These are phyloP conservation scores for Coemansia sp. DNA, from an alignment of 192 early-diverging fungal species.

Conservation along the genomic window DNA sequence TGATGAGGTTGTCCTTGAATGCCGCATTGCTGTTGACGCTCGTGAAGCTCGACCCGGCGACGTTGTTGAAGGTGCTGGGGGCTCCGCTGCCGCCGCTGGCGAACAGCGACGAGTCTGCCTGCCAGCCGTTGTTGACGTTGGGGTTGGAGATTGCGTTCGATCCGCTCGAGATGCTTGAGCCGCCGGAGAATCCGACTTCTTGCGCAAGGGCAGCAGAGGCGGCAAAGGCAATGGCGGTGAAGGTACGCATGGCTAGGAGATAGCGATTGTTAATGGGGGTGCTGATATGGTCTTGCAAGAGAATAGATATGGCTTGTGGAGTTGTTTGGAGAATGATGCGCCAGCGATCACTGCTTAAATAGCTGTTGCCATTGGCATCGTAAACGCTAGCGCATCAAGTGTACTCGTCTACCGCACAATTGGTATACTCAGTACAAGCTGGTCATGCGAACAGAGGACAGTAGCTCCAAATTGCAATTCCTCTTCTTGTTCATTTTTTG, in stretches of 20 bases:
- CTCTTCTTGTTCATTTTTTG: not conserved
- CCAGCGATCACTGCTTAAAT: not conserved
- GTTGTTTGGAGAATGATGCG: not conserved
- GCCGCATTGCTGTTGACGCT: slow-evolving; percentile 49
- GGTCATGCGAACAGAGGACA: not conserved
- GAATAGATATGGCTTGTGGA: not conserved
- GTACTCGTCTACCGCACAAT: too few relatives aligned
- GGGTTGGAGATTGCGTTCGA: slow-evolving; percentile 52
- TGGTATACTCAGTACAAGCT: not conserved
- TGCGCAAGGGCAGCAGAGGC: slow-evolving; percentile 32
- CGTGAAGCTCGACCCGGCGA: slow-evolving; percentile 46
- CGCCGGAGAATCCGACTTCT: slow-evolving; percentile 49
- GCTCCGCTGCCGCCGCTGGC: slow-evolving; percentile 11
- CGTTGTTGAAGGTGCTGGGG: slow-evolving; percentile 45
- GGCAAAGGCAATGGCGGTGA: slow-evolving; percentile 38
- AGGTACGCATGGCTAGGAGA: slow-evolving; percentile 39
- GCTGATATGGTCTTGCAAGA: not conserved
- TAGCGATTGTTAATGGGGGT: not conserved
- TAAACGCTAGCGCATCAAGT: not conserved
- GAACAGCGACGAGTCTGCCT: slow-evolving; percentile 39
- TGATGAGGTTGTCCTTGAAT: slow-evolving; percentile 53
- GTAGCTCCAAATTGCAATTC: slow-evolving; percentile 1
- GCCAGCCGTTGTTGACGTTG: slow-evolving; percentile 55
- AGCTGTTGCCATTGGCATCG: not conserved
- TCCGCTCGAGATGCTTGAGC: slow-evolving; percentile 30